Evolutionary conservation across 352 stramenopile species (phyloP), one percentile per base, ranked within the genome.

Genomic region (Phytophthora crassamura): DNA sequence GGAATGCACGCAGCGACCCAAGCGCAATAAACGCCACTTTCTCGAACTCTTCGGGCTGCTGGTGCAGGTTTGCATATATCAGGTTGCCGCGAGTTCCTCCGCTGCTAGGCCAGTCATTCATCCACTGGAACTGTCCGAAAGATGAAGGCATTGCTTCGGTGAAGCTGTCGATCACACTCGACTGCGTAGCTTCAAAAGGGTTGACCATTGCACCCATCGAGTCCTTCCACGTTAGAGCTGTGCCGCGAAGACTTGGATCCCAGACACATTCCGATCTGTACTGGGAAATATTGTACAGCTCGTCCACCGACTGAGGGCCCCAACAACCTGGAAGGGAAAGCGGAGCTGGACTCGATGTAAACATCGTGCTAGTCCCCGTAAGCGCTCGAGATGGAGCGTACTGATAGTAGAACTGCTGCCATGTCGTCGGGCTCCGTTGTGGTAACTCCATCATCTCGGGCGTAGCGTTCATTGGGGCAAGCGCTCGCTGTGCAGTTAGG

Each of bases 1-100:
- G 72, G 15, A 74, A 84, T 12, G 78, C 72, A 9, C 82, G 74
- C 1, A 90, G 32, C 3, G 67, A 66, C 4, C 67, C 80, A 8
- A 88, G 56, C 10, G 54, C 52, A 35, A 82, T 69, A 25, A 79
- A 76, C 11, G 67, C 47, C 4, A 5, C 0, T 22, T 74, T 67
- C 11, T 81, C 68, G 10, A 80, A 72, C 18, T 55, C 50, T 18
- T 67, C 35, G 2, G 46, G 49, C 12, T 59, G 35, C 15, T 76
- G 49, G 14, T 48, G 20, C n/a, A 76, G 40, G 4, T 78, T 67
- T 0, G 80, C 49, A 45, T 90, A 90, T 15, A 80, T 59, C 7
- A 74, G 10, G 16, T 90, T 91, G 3, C 79, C 79, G 16, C 79
- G 65, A 7, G 48, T 74, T 7, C 63, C 63, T 3, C 47, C 60